A percentile compares a stretch with the other conserved stretches of the same genome.
Conservation (phyloP, 495 filamentous ascomycete species). For the Hyaloscypha bicolor region DNA sequence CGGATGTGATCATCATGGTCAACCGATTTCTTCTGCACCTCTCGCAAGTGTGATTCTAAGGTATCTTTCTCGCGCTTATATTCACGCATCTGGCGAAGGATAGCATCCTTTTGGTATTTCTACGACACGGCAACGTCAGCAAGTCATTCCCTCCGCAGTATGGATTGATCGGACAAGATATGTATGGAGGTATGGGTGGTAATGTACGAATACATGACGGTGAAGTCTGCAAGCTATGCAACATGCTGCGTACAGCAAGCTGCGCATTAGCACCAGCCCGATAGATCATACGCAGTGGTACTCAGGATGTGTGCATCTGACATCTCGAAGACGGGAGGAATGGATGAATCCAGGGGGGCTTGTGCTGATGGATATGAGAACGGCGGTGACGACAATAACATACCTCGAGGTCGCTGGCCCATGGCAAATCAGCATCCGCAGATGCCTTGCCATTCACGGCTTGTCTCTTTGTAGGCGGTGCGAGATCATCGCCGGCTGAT, state of each 20-base stretch:
- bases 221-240: constrained; percentile 34
- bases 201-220: constrained; percentile 30
- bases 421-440: constrained; percentile 77
- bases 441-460: constrained; percentile 77
- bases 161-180: constrained; percentile 4
- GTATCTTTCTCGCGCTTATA: constrained; percentile 86
- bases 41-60: constrained; percentile 73
- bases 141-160: neutral
- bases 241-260: constrained; percentile 48
- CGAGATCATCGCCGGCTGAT: constrained; percentile 78
- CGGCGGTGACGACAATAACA: constrained; percentile 40
- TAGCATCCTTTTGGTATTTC: constrained; percentile 97
- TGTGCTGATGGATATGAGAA: constrained; percentile 7
- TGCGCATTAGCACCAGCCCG: constrained; percentile 50
- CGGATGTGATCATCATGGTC: constrained; percentile 92
- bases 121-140: constrained; percentile 44
- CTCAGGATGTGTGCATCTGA: constrained; percentile 25
- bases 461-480: constrained; percentile 84
- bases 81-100: constrained; percentile 95
- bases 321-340: constrained; percentile 25
- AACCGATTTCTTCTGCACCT: constrained; percentile 70
- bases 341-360: constrained; percentile 11
- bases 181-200: constrained; percentile 21
- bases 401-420: constrained; percentile 89
- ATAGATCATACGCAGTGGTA: constrained; percentile 36